A percentile compares a stretch with the other conserved stretches of the same genome.
Evolutionary conservation across 1,139 yeast species (phyloP).

Genomic region (Hansenula sp.): DNA sequence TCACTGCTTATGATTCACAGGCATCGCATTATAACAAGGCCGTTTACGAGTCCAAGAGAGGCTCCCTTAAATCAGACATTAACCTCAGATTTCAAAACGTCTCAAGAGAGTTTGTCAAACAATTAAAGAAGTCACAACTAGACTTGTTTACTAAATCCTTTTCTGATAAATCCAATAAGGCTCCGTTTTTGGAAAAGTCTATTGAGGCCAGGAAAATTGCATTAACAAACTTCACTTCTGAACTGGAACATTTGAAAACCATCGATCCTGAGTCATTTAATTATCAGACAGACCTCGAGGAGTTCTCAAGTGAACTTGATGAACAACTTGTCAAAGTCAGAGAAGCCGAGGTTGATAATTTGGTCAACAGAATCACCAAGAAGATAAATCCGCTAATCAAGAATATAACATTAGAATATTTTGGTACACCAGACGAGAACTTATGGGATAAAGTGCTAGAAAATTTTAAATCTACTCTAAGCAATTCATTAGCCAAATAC

Average conservation of each 20-base stretch:
- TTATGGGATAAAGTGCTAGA: conserved; percentile 62
- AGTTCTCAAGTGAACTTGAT: conserved; percentile 24
- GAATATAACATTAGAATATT: conserved; percentile 36
- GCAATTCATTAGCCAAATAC: conserved; percentile 28
- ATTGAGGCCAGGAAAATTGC: conserved; percentile 23
- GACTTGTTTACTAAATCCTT: conserved; percentile 20
- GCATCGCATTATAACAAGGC: conserved; percentile 70
- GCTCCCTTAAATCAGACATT: conserved; percentile 43
- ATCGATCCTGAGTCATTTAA: conserved; percentile 24
- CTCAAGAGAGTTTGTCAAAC: conserved; percentile 38
- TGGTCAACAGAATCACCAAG: conserved; percentile 36
- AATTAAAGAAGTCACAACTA: conserved; percentile 29
- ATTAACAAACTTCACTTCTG: conserved; percentile 22
- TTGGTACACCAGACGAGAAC: conserved; percentile 40
- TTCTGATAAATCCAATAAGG: conserved; percentile 12
- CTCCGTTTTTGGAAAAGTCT: conserved; percentile 27
- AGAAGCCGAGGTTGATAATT: conserved; percentile 39
- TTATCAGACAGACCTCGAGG: conserved; percentile 27
- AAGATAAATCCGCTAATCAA: conserved; percentile 37
- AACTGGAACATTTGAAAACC: conserved; percentile 19
- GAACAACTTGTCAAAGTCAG: conserved; percentile 37
- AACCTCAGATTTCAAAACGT: conserved; percentile 40
- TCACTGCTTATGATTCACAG: conserved; percentile 54
- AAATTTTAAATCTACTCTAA: conserved; percentile 41
- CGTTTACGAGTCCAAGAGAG: conserved; percentile 64